Evolutionary conservation across 2,329 filamentous ascomycete species (phyloP), one percentile per base, ranked within the genome.

Genomic region (Aspergillus vadensis): DNA sequence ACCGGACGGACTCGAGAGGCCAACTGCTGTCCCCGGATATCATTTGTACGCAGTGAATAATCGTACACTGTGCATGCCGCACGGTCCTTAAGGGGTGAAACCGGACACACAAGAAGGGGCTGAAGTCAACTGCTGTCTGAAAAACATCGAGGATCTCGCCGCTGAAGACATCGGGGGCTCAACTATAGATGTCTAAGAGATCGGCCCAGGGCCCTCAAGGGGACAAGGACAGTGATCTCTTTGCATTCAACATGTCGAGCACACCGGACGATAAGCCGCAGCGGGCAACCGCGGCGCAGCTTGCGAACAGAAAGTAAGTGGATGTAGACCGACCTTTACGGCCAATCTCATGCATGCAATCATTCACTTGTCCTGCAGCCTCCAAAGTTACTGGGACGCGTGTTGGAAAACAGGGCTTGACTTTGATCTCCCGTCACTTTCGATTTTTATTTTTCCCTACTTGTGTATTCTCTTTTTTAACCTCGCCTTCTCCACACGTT

Each of bases 241-340:
- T 72, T 57, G 66, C 68, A 23, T 74, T 74, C 61, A 72, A 72
- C 12, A 76, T 77, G 75, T 73, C 74, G 53, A 75, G 75, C 32
- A 76, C 76, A 57, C 74, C 75, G 27, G 77, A 76, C 50, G 81
- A 83, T 2, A 74, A 76, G 65, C 78, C 80, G 25, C 77, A 80
- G 66, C 78, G 77, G 72, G 83, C 83, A 36, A 85, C 82, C 27
- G 82, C 83, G 41, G 82, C 83, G 41, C 83, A 85, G 72, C 54
- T 85, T 73, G 83, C 83, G 32, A 75, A 72, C 61, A 79, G 83
- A 75, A 85, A 81, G 83, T 85, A 76, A 79, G 83, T 84, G 50
- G 63, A 63, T 64, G 58, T 54, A 66, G 62, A 58, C 63, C 51
- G 61, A 57, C 62, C 43, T 60, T 66, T 63, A 50, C 63, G 54